Conservation (phyloP, 225 moss, liverwort and hornwort species). For the Bryoerythrophyllum caledonicum region DNA sequence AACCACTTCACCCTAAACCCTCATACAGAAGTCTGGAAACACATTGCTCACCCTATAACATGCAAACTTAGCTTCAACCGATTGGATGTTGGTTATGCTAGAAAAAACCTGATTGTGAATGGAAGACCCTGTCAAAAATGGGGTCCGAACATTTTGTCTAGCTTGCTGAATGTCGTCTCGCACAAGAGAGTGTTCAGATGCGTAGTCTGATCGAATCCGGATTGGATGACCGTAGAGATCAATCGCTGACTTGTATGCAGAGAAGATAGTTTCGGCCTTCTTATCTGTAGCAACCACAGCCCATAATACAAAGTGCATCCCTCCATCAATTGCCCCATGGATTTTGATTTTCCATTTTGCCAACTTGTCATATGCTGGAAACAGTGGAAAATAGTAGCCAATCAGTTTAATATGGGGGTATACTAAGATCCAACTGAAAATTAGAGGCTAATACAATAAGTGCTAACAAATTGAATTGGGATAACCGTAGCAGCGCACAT, state of each 20-base stretch:
- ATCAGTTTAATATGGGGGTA: not conserved
- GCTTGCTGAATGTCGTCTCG: not conserved
- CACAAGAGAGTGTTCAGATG: not conserved
- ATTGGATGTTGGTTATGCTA: not conserved
- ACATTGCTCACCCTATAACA: not conserved
- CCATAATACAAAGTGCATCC: not conserved
- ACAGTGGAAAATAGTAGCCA: not conserved
- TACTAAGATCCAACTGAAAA: not conserved
- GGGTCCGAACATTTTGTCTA: not conserved
- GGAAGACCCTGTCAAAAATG: not conserved
- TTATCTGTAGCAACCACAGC: not conserved
- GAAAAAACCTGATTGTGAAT: not conserved
- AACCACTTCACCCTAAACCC: too few relatives aligned
- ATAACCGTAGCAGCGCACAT: too few relatives aligned
- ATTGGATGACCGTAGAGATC: not conserved
- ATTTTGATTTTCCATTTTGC: not conserved
- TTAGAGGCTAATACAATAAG: too few relatives aligned
- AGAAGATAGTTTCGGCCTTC: not conserved
- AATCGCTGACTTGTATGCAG: not conserved
- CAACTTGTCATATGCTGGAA: not conserved
- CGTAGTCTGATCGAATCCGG: not conserved
- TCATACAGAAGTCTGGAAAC: not conserved
- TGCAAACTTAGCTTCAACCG: not conserved
- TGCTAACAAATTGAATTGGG: too few relatives aligned
- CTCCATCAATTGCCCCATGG: slow-evolving; percentile 4